Percentiles rank a stretch among this genome's conserved stretches.
Conservation (phyloP, 2,329 filamentous ascomycete species). For the Fusarium coffeatum region DNA sequence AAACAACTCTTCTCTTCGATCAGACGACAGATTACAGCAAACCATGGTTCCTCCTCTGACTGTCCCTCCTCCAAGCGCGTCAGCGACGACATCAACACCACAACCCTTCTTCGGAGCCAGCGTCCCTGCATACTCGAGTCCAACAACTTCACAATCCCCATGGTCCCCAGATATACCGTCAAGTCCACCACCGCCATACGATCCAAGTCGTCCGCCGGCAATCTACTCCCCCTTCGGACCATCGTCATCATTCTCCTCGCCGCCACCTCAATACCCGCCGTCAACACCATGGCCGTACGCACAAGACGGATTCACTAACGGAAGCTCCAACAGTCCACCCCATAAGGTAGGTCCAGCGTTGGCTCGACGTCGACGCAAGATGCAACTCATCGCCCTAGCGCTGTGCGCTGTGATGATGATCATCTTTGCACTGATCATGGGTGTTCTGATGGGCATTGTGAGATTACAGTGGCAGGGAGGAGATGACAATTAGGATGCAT, state of each 20-base stretch:
- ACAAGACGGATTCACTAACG: slow-evolving; percentile 29
- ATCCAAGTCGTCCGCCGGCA: slow-evolving; percentile 42
- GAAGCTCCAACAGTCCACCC: slow-evolving; percentile 25
- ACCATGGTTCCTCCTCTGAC: slow-evolving; percentile 5
- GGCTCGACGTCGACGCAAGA: slow-evolving; percentile 35
- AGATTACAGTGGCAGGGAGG: slow-evolving; percentile 37
- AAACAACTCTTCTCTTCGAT: slow-evolving; percentile 47
- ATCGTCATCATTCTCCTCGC: slow-evolving; percentile 14
- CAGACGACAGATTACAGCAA: slow-evolving; percentile 26
- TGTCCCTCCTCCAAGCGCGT: slow-evolving; percentile 3
- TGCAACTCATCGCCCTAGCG: slow-evolving; percentile 40
- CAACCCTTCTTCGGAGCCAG: slow-evolving; percentile 15
- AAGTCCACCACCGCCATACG: slow-evolving; percentile 47
- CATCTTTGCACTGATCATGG: slow-evolving; percentile 43
- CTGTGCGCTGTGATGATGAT: slow-evolving; percentile 42
- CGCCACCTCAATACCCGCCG: slow-evolving; percentile 32
- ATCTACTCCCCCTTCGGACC: slow-evolving; percentile 42
- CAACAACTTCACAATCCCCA: slow-evolving; percentile 17
- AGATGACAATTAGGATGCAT: slow-evolving; percentile 15
- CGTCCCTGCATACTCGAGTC: slow-evolving; percentile 26
- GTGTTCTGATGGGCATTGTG: slow-evolving; percentile 44
- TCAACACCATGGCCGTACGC: slow-evolving; percentile 37
- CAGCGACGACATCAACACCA: slow-evolving; percentile 11
- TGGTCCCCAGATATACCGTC: slow-evolving; percentile 37
- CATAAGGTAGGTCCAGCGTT: slow-evolving; percentile 44